Conservation (phyloP, 2,329 filamentous ascomycete species). For the Blumeria graminis region DNA sequence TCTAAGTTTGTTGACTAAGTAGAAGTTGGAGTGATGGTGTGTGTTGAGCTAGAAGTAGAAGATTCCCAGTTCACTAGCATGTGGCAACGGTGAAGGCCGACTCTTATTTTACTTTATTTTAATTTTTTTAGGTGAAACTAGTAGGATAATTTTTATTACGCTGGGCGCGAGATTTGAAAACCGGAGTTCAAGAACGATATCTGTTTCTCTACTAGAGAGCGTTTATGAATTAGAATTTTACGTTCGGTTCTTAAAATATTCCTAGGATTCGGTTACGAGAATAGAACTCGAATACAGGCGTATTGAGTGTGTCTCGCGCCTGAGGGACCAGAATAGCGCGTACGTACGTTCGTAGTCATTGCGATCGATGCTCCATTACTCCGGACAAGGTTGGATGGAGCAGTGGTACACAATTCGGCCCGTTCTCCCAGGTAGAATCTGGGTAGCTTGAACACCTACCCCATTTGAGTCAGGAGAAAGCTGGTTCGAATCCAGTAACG, state of each 20-base stretch:
- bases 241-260: not conserved
- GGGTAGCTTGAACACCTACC: not conserved
- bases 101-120: not conserved
- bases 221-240: not conserved
- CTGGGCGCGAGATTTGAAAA: not conserved
- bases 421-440: not conserved
- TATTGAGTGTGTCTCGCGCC: not conserved
- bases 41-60: too few relatives aligned
- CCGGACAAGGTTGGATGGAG: not conserved
- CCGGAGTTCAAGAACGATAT: not conserved
- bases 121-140: not conserved
- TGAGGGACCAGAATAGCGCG: not conserved
- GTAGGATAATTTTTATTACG: not conserved
- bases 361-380: not conserved
- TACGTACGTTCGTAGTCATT: not conserved
- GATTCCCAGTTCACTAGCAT: not conserved
- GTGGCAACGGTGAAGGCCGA: not conserved
- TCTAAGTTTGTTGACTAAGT: not conserved
- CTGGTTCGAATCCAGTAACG: not conserved
- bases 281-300: not conserved
- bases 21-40: too few relatives aligned
- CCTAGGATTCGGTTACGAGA: not conserved
- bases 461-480: not conserved
- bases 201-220: not conserved
- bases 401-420: not conserved